phyloP scores from a whole-genome alignment of 352 stramenopile genomes.

The Phytophthora idaei region DNA sequence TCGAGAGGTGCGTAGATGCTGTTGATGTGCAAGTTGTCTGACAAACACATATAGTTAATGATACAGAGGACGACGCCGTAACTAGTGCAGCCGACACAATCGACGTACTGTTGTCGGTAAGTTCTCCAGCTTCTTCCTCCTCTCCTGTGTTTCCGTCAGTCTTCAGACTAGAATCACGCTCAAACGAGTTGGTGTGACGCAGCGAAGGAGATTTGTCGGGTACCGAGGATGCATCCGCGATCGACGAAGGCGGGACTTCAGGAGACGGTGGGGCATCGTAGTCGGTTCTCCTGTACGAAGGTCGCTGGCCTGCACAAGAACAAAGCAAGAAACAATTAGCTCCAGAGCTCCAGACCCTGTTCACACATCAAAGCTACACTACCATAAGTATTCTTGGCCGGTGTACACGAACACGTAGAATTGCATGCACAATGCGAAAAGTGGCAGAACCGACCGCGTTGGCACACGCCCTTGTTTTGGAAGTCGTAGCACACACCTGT shows the following conservation, averaged over 20 bases:
- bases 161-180: conserved; percentile 53
- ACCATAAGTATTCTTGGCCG: conserved; percentile 87
- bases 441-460: conserved; percentile 84
- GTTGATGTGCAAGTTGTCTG: conserved; percentile 66
- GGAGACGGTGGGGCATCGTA: conserved; percentile 79
- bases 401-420: conserved; percentile 83
- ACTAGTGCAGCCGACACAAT: neutral
- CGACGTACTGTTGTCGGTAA: conserved; percentile 62
- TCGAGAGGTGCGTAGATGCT: conserved; percentile 80
- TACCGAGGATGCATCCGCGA: conserved; percentile 31
- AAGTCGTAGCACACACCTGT: conserved; percentile 90
- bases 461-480: conserved; percentile 88
- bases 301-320: conserved; percentile 63
- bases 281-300: conserved; percentile 81
- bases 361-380: conserved; percentile 4
- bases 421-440: conserved; percentile 90
- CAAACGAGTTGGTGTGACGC: conserved; percentile 48
- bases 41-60: conserved; percentile 6
- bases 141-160: conserved; percentile 31
- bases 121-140: conserved; percentile 77
- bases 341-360: conserved; percentile 1
- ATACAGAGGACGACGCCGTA: neutral
- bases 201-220: conserved; percentile 53
- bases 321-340: conserved; percentile 21
- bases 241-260: conserved; percentile 37